Conservation (phyloP, 441 rosid species). For the Iberis amara region DNA sequence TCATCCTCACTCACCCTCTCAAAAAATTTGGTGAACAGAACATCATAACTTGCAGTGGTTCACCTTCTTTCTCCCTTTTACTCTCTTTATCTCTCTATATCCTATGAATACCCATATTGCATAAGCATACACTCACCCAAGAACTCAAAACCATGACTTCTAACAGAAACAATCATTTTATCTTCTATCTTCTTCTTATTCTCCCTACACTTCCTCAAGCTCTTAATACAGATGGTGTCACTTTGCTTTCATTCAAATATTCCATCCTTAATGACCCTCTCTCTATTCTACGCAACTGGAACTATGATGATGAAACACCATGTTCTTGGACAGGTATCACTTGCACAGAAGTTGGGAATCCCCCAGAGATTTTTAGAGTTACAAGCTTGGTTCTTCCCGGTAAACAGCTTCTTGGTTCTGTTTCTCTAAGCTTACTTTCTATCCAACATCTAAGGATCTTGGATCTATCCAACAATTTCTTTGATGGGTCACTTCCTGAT, state of each 20-base stretch:
- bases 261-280: constrained; percentile 66
- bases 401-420: constrained; percentile 65
- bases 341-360: constrained; percentile 41
- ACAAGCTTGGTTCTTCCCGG: constrained; percentile 58
- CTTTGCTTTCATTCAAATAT: constrained; percentile 71
- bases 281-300: constrained; percentile 58
- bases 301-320: constrained; percentile 69
- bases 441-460: constrained; percentile 49
- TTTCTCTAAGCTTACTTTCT: constrained; percentile 45
- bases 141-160: constrained; percentile 35
- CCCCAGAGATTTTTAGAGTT: constrained; percentile 51
- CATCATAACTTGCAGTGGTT: constrained; percentile 45
- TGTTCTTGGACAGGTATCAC: constrained; percentile 77
- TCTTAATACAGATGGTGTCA: constrained; percentile 62
- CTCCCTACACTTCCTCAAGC: constrained; percentile 34
- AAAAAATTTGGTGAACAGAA: constrained; percentile 48
- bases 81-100: constrained; percentile 6
- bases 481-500: constrained; percentile 65
- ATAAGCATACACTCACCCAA: constrained; percentile 15
- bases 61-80: constrained; percentile 37
- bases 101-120: constrained; percentile 33
- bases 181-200: constrained; percentile 29
- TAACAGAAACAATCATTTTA: constrained; percentile 12
- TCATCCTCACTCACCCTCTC: constrained; percentile 12
- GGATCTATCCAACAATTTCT: constrained; percentile 69